Evolutionary conservation across 495 filamentous ascomycete species (phyloP).

Genomic region (Podospora tetraspora): DNA sequence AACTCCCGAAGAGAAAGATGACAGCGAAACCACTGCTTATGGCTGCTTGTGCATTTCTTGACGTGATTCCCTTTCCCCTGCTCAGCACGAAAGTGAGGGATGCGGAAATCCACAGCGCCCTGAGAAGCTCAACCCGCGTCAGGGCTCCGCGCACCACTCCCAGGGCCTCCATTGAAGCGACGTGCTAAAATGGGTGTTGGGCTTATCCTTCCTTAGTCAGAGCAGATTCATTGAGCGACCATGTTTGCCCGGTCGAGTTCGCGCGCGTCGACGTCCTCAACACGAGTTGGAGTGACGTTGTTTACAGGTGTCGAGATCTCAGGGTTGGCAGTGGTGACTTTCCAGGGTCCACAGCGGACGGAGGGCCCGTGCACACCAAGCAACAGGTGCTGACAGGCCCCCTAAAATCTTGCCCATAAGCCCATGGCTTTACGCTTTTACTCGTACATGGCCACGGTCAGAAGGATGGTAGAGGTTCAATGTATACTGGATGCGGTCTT

Average conservation of each 20-base stretch:
- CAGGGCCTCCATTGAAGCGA: background rate
- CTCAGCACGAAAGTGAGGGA: background rate
- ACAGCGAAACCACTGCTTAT: conserved; percentile 10
- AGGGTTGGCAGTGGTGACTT: background rate
- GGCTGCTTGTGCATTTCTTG: background rate
- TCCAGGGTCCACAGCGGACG: background rate
- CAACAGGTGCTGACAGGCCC: background rate
- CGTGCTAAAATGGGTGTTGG: background rate
- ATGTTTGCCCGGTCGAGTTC: background rate
- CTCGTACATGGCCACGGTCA: background rate
- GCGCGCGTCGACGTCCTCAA: background rate
- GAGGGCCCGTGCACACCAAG: background rate
- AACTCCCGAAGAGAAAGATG: conserved; percentile 16
- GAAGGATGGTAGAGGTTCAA: background rate
- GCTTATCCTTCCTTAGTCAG: background rate
- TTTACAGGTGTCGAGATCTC: background rate
- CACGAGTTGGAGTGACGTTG: background rate
- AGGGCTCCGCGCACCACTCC: background rate
- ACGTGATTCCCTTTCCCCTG: background rate
- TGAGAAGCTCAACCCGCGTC: background rate
- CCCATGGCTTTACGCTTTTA: background rate
- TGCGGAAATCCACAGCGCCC: background rate
- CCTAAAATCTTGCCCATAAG: background rate
- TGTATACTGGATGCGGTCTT: conserved; percentile 20
- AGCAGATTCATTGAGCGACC: background rate